Evolutionary conservation across 2,329 filamentous ascomycete genomes (phyloP), one percentile per base, ranked within the genome.

Genomic region (Ascochyta pisi): DNA sequence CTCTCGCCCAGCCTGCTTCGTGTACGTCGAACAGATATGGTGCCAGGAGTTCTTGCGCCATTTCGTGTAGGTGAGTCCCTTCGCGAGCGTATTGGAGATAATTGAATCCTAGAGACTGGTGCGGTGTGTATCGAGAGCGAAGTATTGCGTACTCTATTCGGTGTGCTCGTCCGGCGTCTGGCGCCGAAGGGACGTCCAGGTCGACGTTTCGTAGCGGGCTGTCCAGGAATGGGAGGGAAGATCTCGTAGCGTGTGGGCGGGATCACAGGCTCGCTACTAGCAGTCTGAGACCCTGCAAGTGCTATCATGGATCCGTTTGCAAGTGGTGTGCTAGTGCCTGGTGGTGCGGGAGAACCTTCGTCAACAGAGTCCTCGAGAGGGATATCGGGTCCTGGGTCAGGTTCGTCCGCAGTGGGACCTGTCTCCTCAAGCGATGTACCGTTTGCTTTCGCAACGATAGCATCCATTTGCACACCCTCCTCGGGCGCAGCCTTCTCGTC

Each of bases 161-260:
- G 73, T 1, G 75, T 76, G 45, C 68, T 69, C 9, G 71, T 73
- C 15, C 73, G 66, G n/a, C 74, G 68, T 22, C 72, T 69, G 15
- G 73, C 64, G 24, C 74, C 73, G 54, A 77, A 77, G 10, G 75
- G 75, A 2, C 75, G 65, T 5, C 71, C 73, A 31, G 73, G 69
- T 16, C 73, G 67, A 6, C 75, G 71, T 54, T 68, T 75, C 3
- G 70, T 57, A 13, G 68, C 58, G 16, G 72, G 66, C 48, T 76
- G 74, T 31, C 83, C 83, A 19, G 84, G 84, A 8, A 89, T 77
- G 0, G 89, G 85, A 8, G 91, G 91, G 67, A 90, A 94, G 37
- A 95, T 86, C 65, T 92, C 89, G 73, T 92, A 96, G 31, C 91
- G 85, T 1, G 81, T 86, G 0, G 86, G 80, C 3, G 90, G 89